These are phyloP conservation scores for Fusarium tricinctum DNA, from an alignment of 2,329 filamentous ascomycete species.

Conservation along the genomic window DNA sequence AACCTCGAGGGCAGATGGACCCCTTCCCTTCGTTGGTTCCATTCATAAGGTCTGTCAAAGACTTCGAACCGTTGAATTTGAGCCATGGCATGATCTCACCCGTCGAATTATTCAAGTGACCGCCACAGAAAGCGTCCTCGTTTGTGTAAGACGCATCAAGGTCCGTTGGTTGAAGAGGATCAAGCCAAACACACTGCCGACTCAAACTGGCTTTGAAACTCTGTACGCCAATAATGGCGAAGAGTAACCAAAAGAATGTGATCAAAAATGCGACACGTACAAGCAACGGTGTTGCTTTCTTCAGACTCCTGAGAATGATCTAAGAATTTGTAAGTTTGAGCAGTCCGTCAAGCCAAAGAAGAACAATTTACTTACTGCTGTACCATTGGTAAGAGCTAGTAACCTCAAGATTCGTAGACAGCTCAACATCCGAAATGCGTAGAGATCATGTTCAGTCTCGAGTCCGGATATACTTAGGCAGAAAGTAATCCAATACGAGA, in stretches of 20 bases:
- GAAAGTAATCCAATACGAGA: slow-evolving; percentile 96
- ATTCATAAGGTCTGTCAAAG: slow-evolving; percentile 62
- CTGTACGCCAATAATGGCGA: slow-evolving; percentile 96
- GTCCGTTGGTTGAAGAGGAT: slow-evolving; percentile 70
- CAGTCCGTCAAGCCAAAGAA: background rate
- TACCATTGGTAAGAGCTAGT: slow-evolving; percentile 92
- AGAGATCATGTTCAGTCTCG: slow-evolving; percentile 79
- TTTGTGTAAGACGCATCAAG: slow-evolving; percentile 71
- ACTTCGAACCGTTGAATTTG: slow-evolving; percentile 54
- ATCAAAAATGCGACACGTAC: slow-evolving; percentile 95
- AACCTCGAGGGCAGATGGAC: slow-evolving; percentile 87
- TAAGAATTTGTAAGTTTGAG: slow-evolving; percentile 53
- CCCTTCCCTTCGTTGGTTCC: slow-evolving; percentile 77
- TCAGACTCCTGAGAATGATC: slow-evolving; percentile 94
- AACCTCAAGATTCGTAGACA: slow-evolving; percentile 92
- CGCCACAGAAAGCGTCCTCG: slow-evolving; percentile 85
- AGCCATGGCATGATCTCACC: slow-evolving; percentile 77
- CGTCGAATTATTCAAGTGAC: slow-evolving; percentile 75
- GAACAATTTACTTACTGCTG: slow-evolving; percentile 73
- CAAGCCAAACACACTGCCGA: slow-evolving; percentile 83
- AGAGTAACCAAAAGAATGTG: slow-evolving; percentile 96
- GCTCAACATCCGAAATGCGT: slow-evolving; percentile 96
- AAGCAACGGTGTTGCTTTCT: slow-evolving; percentile 92
- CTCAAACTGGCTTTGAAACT: slow-evolving; percentile 90
- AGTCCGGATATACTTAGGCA: slow-evolving; percentile 76